A percentile compares a stretch with the other conserved stretches of the same genome.
phyloP scores from a whole-genome alignment of 441 rosid species.

The Jatropha podagrica region DNA sequence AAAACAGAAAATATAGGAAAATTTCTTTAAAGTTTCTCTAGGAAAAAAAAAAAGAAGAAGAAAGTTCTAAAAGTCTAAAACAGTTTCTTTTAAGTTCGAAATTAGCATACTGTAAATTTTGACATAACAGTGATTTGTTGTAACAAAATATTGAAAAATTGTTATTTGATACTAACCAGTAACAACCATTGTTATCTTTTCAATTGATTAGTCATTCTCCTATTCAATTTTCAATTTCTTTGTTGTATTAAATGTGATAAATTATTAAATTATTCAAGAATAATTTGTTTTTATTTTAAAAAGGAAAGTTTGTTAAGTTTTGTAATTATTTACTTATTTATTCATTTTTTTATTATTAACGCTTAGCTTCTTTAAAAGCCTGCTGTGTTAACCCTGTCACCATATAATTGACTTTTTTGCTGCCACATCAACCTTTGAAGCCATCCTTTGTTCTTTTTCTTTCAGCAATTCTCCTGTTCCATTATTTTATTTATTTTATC shows the following conservation, averaged over 20 bases:
- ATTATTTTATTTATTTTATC: background rate
- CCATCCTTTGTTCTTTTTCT: constrained; percentile 15
- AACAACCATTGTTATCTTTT: too few relatives aligned
- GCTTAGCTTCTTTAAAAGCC: too few relatives aligned
- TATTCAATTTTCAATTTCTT: too few relatives aligned
- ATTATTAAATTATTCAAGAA: too few relatives aligned
- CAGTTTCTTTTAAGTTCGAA: background rate
- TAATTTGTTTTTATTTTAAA: too few relatives aligned
- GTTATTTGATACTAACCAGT: too few relatives aligned
- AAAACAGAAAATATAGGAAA: background rate
- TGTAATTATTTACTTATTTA: too few relatives aligned
- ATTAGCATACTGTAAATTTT: background rate
- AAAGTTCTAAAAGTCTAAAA: background rate
- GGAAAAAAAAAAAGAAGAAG: background rate
- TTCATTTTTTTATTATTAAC: background rate
- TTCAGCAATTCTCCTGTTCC: background rate
- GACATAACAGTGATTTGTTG: too few relatives aligned
- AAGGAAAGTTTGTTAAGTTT: too few relatives aligned
- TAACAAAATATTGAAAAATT: too few relatives aligned
- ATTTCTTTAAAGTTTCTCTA: background rate
- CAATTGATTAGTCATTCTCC: background rate
- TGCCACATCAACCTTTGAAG: constrained; percentile 25
- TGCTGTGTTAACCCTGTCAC: constrained; percentile 15
- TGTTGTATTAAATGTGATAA: too few relatives aligned
- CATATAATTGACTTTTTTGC: constrained; percentile 30